Evolutionary conservation across 1,284 basidiomycete species (phyloP).

Genomic region (Rhodotorula mucilaginosa): DNA sequence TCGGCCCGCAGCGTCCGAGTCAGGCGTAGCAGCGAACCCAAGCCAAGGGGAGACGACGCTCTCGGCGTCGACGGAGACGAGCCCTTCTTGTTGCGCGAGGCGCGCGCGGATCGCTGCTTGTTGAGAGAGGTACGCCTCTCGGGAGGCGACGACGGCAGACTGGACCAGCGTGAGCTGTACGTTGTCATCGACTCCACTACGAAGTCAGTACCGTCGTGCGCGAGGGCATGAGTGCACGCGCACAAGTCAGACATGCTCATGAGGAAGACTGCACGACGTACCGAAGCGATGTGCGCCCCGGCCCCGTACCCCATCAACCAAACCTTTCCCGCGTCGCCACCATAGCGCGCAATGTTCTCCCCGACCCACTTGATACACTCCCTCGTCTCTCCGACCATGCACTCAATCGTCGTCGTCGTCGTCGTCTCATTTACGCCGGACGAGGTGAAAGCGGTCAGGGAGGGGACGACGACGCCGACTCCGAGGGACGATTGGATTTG

Average conservation of each 20-base stretch:
- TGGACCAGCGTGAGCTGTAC: constrained; percentile 48
- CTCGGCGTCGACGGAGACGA: not conserved
- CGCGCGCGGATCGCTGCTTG: not conserved
- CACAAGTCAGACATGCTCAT: not conserved
- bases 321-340: constrained; percentile 45
- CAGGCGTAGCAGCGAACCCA: too few relatives aligned
- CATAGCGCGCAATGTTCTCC: constrained; percentile 45
- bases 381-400: constrained; percentile 46
- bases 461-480: constrained; percentile 50
- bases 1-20: too few relatives aligned
- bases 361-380: constrained; percentile 49
- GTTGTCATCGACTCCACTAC: too few relatives aligned
- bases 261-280: not conserved
- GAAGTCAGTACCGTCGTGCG: not conserved
- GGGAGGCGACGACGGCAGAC: constrained; percentile 48
- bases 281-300: constrained; percentile 7
- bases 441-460: constrained; percentile 36
- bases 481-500: constrained; percentile 46
- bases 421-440: not conserved
- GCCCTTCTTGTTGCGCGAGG: not conserved
- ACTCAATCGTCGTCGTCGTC: not conserved
- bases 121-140: constrained; percentile 29
- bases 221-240: not conserved
- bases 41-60: not conserved
- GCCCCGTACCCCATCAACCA: constrained; percentile 13